Evolutionary conservation across 202 grass and related monocot genomes (phyloP), one percentile per base, ranked within the genome.

Genomic region (Dendrocalamus latiflorus): DNA sequence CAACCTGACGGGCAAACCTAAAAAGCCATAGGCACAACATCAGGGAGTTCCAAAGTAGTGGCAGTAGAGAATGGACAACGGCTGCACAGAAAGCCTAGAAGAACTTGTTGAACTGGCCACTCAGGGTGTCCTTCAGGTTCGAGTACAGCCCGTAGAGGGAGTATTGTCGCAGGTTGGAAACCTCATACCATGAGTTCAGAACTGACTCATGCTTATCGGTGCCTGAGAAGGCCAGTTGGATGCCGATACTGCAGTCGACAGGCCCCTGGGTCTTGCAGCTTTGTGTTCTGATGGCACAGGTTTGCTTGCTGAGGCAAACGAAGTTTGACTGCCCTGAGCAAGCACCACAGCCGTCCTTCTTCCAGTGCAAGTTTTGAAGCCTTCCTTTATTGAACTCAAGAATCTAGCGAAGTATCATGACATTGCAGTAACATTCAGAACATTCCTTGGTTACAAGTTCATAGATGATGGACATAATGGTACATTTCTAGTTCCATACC

Each of bases 151-250:
- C n/a, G n/a, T n/a, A n/a, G n/a, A n/a, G n/a, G n/a, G n/a, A n/a
- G n/a, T n/a, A n/a, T n/a, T n/a, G n/a, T n/a, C n/a, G n/a, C n/a
- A n/a, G n/a, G n/a, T n/a, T n/a, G n/a, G 96, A 89, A 8, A 94
- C 96, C 75, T 99, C 96, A 4, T 99, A 99, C 96, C 96, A 99
- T 6, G 96, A 99, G 72, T 99, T 99, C 36, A 99, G 89, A 51
- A 96, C 93, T 1, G 87, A 77, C 24, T 94, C 91, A 1, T 99
- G 97, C 83, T 89, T 94, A 60, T 99, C 97, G 0, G 97, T 99
- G 76, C 93, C 97, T 13, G 93, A 94, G 87, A 99, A 99, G 38
- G 97, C 97, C 70, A 99, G 68, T 18, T 99, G 97, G 74, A 99
- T 94, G 45, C 93, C 89, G 17, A 99, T 86, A 68, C 97, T 96